Percentiles rank a stretch among this genome's conserved stretches.
Conservation (phyloP, 208 protist species). For the Giardia duodenalis region DNA sequence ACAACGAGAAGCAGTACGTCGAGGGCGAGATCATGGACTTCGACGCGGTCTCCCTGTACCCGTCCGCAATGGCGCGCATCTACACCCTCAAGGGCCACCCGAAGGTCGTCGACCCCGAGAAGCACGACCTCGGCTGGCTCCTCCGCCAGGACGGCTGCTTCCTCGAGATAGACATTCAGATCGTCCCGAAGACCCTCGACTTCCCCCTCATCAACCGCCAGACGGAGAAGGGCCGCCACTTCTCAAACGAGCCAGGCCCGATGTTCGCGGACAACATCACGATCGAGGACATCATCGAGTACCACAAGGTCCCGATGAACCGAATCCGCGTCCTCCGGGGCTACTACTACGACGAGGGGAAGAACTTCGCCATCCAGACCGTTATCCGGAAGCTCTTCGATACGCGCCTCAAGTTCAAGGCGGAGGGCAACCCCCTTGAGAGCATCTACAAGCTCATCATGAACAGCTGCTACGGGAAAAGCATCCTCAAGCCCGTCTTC, state of each 20-base stretch:
- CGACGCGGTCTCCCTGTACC: not conserved
- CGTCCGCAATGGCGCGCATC: not conserved
- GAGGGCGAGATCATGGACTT: not conserved
- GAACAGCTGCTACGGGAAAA: not conserved
- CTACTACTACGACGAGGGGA: not conserved
- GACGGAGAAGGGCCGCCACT: not conserved
- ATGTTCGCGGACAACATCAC: conserved; percentile 1
- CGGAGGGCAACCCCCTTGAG: not conserved
- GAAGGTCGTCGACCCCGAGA: not conserved
- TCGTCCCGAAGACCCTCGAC: not conserved
- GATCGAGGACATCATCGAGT: not conserved
- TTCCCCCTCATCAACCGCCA: not conserved
- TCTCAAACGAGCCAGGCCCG: not conserved
- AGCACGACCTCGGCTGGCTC: not conserved
- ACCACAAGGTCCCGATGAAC: not conserved
- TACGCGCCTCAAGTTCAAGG: not conserved
- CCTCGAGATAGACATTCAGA: not conserved
- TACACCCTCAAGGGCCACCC: not conserved
- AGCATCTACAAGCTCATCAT: not conserved
- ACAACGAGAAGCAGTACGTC: not conserved
- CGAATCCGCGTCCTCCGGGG: not conserved
- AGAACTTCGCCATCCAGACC: not conserved
- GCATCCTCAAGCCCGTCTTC: not conserved
- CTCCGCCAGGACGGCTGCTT: not conserved
- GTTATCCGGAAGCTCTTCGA: not conserved